Evolutionary conservation across 305 asterid species (phyloP).

Genomic region (Fraxinus baroniana): DNA sequence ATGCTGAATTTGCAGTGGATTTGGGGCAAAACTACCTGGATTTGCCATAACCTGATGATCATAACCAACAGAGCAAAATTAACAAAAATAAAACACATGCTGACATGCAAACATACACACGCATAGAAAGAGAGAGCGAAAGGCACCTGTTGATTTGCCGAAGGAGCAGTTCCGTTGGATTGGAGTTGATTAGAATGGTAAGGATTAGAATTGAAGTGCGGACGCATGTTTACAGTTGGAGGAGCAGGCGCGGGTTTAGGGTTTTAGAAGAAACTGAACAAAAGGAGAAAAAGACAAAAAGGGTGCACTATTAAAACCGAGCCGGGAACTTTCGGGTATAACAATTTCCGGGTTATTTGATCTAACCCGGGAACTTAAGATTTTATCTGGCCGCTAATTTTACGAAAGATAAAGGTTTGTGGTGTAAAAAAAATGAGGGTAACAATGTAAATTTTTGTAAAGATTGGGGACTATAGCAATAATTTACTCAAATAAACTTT

Average conservation of each 20-base stretch:
- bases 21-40: constrained; percentile 42
- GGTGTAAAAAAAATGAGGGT: not conserved
- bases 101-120: not conserved
- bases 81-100: not conserved
- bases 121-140: not conserved
- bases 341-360: not conserved
- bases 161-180: constrained; percentile 30
- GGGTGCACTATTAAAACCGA: not conserved
- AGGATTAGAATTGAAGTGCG: constrained; percentile 42
- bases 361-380: not conserved
- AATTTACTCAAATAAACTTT: not conserved
- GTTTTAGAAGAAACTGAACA: not conserved
- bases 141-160: constrained; percentile 47
- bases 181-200: constrained; percentile 37
- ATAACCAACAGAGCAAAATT: constrained; percentile 5
- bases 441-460: not conserved
- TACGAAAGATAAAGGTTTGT: not conserved
- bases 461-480: not conserved
- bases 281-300: not conserved
- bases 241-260: not conserved
- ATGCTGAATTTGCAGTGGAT: constrained; percentile 41
- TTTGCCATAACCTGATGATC: constrained; percentile 46
- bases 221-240: constrained; percentile 38
- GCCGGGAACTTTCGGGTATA: not conserved
- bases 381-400: not conserved